Percentiles rank a stretch among this genome's conserved stretches.
phyloP scores from a whole-genome alignment of 805 yeast species.

The Barnettozyma botsteinii region DNA sequence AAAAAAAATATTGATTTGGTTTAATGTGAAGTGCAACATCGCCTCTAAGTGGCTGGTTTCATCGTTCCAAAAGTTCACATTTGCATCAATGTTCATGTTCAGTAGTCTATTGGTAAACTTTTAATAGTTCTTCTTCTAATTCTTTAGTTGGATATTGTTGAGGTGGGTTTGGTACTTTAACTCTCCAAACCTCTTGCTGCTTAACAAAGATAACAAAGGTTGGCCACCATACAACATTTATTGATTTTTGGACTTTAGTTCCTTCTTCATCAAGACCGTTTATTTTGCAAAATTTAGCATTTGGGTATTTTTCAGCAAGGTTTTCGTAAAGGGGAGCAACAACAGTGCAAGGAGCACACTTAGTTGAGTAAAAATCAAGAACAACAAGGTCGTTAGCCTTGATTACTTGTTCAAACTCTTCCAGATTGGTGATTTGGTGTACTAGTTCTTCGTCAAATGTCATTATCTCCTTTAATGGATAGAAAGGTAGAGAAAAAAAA shows the following conservation, averaged over 20 bases:
- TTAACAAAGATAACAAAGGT: slow-evolving; percentile 21
- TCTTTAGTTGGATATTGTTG: slow-evolving; percentile 21
- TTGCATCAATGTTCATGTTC: too few species aligned
- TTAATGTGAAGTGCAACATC: too few species aligned
- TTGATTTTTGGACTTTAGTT: slow-evolving; percentile 16
- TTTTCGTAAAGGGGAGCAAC: slow-evolving; percentile 22
- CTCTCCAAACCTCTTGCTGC: slow-evolving; percentile 23
- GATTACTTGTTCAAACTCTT: slow-evolving; percentile 12
- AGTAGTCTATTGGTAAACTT: slow-evolving; percentile 15
- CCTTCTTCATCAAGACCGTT: slow-evolving; percentile 21
- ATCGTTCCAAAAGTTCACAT: too few species aligned
- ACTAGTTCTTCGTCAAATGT: slow-evolving; percentile 11
- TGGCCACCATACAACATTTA: slow-evolving; percentile 27
- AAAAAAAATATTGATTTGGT: too few species aligned
- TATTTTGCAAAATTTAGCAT: slow-evolving; percentile 20
- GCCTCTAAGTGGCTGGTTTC: too few species aligned
- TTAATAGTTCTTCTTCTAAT: slow-evolving; percentile 17
- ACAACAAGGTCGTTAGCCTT: slow-evolving; percentile 13
- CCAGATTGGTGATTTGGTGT: slow-evolving; percentile 12
- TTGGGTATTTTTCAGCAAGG: slow-evolving; percentile 17
- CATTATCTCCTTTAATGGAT: too few species aligned
- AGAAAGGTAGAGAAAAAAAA: too few species aligned
- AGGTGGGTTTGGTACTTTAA: slow-evolving; percentile 25
- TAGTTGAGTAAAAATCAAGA: slow-evolving; percentile 23
- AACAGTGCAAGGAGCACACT: slow-evolving; percentile 23